Percentiles rank a stretch among this genome's conserved stretches.
Conservation (phyloP, 768 basidiomycete genomes). For the Mycena alexandri region DNA sequence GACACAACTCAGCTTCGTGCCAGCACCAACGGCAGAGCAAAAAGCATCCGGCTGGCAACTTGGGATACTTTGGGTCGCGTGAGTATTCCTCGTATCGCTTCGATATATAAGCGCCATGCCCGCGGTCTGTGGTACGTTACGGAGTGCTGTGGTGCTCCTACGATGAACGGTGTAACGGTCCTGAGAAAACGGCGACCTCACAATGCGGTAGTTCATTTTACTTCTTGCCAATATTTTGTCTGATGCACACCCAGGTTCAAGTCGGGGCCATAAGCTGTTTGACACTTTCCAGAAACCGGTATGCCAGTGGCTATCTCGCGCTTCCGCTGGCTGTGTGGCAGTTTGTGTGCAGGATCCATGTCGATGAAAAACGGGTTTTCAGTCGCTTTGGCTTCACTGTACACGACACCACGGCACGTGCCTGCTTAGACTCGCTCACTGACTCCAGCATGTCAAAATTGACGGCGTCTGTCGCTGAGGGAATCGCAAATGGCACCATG, state of each 20-base stretch:
- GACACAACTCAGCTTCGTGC: conserved; percentile 26
- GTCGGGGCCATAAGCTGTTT: conserved; percentile 37
- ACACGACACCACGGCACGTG: conserved; percentile 36
- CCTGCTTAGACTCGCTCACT: conserved; percentile 37
- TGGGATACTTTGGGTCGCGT: conserved; percentile 37
- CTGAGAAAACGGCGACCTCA: conserved; percentile 38
- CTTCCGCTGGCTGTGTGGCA: conserved; percentile 41
- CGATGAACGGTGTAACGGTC: conserved; percentile 35
- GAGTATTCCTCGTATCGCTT: conserved; percentile 29
- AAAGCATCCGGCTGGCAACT: conserved; percentile 29
- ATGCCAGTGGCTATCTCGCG: conserved; percentile 42
- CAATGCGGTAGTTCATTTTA: conserved; percentile 35
- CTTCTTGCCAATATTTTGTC: background rate
- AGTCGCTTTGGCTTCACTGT: conserved; percentile 40
- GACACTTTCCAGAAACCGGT: conserved; percentile 36
- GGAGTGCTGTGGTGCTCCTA: conserved; percentile 39
- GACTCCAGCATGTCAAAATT: conserved; percentile 29
- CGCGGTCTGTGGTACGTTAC: conserved; percentile 38
- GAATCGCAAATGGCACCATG: conserved; percentile 12
- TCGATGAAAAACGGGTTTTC: conserved; percentile 40
- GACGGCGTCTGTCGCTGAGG: conserved; percentile 18
- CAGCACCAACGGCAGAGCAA: conserved; percentile 21
- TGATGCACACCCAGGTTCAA: conserved; percentile 33
- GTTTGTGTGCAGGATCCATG: conserved; percentile 40
- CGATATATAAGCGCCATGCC: conserved; percentile 34